Percentiles rank a stretch among this genome's conserved stretches.
Conservation (phyloP, 257 asterid species). For the Parsonsia alboflavescens region DNA sequence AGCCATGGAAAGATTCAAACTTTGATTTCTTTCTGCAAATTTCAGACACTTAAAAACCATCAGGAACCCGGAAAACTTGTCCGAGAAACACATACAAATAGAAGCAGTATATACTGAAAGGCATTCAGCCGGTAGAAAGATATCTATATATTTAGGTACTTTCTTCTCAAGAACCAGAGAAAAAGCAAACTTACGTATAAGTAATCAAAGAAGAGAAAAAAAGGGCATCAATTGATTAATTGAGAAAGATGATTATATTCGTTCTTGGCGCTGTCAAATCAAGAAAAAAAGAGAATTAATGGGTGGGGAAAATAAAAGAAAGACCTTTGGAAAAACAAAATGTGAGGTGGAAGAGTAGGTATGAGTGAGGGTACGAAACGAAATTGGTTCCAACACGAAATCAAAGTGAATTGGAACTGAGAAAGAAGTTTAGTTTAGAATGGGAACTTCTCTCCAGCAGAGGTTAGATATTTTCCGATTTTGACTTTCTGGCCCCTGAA, state of each 20-base stretch:
- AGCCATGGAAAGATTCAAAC: conserved; percentile 47
- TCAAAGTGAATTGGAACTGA: not conserved
- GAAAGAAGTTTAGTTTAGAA: conserved; percentile 4
- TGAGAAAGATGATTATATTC: not conserved
- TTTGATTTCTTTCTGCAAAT: conserved; percentile 46
- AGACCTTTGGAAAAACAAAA: not conserved
- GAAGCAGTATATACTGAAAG: not conserved
- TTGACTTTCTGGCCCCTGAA: not conserved
- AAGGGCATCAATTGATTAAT: not conserved
- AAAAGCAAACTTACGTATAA: conserved; percentile 2
- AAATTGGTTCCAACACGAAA: conserved; percentile 12
- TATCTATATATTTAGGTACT: not conserved
- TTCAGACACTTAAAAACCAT: conserved; percentile 41
- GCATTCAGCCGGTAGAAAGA: not conserved
- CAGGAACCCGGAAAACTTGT: conserved; percentile 8
- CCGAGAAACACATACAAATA: not conserved
- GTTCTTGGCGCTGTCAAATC: not conserved
- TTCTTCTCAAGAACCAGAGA: not conserved
- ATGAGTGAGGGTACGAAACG: not conserved
- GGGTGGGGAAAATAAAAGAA: not conserved
- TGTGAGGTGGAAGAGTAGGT: too few species aligned
- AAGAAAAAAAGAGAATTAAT: not conserved
- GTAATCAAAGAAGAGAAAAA: conserved; percentile 10
- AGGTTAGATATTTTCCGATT: not conserved
- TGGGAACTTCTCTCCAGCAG: conserved; percentile 9